phyloP scores from a whole-genome alignment of 1,139 yeast species.

The Magnusiomyces paraingens region DNA sequence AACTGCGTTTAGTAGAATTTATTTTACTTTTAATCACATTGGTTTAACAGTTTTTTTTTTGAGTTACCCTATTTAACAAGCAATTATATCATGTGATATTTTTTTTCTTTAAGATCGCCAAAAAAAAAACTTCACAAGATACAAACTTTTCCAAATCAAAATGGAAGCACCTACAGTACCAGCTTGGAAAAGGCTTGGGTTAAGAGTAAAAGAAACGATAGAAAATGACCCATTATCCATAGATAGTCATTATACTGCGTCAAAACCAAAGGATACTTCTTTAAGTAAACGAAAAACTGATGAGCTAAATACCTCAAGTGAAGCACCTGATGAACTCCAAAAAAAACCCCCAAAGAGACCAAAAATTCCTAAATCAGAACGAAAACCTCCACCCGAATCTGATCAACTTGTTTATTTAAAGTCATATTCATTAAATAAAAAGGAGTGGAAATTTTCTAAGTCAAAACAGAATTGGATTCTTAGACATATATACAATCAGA shows the following conservation, averaged over 20 bases:
- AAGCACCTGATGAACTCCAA: slow-evolving; percentile 29
- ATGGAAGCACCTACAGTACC: slow-evolving; percentile 43
- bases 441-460: slow-evolving; percentile 84
- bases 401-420: slow-evolving; percentile 75
- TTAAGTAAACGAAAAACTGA: slow-evolving; percentile 32
- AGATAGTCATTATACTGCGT: slow-evolving; percentile 20
- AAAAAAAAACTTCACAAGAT: too few relatives aligned
- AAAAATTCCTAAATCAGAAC: slow-evolving; percentile 68
- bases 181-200: slow-evolving; percentile 87
- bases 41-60: too few relatives aligned
- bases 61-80: too few relatives aligned
- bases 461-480: slow-evolving; percentile 92
- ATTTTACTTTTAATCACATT: too few relatives aligned
- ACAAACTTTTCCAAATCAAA: not conserved
- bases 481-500: slow-evolving; percentile 46
- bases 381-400: slow-evolving; percentile 69
- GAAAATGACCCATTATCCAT: slow-evolving; percentile 17
- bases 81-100: too few relatives aligned
- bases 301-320: slow-evolving; percentile 22
- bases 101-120: too few relatives aligned
- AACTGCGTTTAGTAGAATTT: too few relatives aligned
- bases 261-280: not conserved
- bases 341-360: slow-evolving; percentile 67
- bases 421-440: slow-evolving; percentile 54
- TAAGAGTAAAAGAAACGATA: slow-evolving; percentile 41